Evolutionary conservation across 495 filamentous ascomycete species (phyloP).

Genomic region (Glarea lozoyensis): DNA sequence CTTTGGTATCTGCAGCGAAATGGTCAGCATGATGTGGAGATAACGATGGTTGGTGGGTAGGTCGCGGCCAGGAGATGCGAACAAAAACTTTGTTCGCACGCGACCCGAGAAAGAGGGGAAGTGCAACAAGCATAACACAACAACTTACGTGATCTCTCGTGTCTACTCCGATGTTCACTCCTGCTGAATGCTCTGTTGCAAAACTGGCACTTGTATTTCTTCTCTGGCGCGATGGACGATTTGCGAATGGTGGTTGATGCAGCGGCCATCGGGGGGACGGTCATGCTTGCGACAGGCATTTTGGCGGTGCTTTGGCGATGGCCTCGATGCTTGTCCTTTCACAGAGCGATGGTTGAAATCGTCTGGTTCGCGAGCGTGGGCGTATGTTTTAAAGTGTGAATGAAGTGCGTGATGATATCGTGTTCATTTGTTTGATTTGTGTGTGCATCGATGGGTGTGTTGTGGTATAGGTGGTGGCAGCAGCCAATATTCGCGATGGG

Average conservation of each 20-base stretch:
- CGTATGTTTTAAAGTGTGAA: slow-evolving; percentile 53
- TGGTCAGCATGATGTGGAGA: slow-evolving; percentile 15
- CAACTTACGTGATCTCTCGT: slow-evolving; percentile 95
- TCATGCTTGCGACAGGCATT: slow-evolving; percentile 60
- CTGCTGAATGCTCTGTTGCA: slow-evolving; percentile 95
- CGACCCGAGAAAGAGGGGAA: slow-evolving; percentile 6
- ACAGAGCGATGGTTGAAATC: slow-evolving; percentile 30
- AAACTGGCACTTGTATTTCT: slow-evolving; percentile 99
- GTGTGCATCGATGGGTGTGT: slow-evolving; percentile 39
- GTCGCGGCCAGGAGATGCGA: background rate
- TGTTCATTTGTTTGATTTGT: slow-evolving; percentile 49
- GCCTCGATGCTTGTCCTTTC: slow-evolving; percentile 11
- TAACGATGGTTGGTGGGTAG: background rate
- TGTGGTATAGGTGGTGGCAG: slow-evolving; percentile 23
- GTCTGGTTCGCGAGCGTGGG: slow-evolving; percentile 26
- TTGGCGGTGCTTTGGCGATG: slow-evolving; percentile 25
- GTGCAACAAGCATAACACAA: background rate
- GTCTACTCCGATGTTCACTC: slow-evolving; percentile 93
- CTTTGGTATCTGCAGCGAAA: slow-evolving; percentile 74
- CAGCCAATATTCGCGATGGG: slow-evolving; percentile 29
- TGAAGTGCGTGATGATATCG: slow-evolving; percentile 36
- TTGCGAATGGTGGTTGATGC: slow-evolving; percentile 52
- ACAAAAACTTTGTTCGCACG: slow-evolving; percentile 9
- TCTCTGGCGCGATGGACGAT: slow-evolving; percentile 63
- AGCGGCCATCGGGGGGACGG: slow-evolving; percentile 44